Evolutionary conservation across 495 filamentous ascomycete species (phyloP).

Genomic region (Trichoderma virens): DNA sequence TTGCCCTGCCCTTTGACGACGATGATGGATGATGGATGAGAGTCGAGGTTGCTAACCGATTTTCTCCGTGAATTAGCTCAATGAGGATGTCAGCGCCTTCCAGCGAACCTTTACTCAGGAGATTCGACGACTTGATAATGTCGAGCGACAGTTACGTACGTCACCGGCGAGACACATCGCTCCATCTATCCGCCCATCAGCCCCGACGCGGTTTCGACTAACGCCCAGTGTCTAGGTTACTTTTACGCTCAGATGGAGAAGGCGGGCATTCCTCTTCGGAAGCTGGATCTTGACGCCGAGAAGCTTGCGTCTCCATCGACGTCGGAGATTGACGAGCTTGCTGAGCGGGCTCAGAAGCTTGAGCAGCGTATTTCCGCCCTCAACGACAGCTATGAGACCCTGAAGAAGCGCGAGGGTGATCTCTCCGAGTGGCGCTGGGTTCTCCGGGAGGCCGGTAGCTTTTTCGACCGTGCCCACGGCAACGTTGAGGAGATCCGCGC

Average conservation of each 20-base stretch:
- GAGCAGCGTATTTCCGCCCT: constrained; percentile 85
- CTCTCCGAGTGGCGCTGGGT: constrained; percentile 98
- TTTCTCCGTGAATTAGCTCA: constrained; percentile 52
- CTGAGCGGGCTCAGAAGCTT: constrained; percentile 82
- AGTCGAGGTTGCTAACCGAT: not conserved
- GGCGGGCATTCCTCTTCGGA: constrained; percentile 70
- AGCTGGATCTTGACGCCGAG: constrained; percentile 77
- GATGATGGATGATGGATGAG: not conserved
- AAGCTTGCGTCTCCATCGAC: constrained; percentile 78
- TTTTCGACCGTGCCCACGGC: constrained; percentile 93
- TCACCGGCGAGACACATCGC: constrained; percentile 1
- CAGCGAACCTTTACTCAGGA: constrained; percentile 96
- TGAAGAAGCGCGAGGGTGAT: constrained; percentile 96
- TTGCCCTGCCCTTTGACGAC: not conserved
- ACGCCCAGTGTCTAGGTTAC: constrained; percentile 49
- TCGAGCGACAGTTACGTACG: constrained; percentile 93
- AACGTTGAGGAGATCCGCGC: constrained; percentile 94
- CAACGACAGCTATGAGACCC: constrained; percentile 94
- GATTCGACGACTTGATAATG: constrained; percentile 93
- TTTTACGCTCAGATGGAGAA: constrained; percentile 95
- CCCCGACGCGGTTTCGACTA: not conserved
- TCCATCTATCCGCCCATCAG: not conserved
- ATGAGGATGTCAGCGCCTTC: constrained; percentile 85
- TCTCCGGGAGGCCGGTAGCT: constrained; percentile 84
- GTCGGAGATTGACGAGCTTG: constrained; percentile 89